Evolutionary conservation across 352 stramenopile genomes (phyloP).

Genomic region (Globisporangium nagaii): DNA sequence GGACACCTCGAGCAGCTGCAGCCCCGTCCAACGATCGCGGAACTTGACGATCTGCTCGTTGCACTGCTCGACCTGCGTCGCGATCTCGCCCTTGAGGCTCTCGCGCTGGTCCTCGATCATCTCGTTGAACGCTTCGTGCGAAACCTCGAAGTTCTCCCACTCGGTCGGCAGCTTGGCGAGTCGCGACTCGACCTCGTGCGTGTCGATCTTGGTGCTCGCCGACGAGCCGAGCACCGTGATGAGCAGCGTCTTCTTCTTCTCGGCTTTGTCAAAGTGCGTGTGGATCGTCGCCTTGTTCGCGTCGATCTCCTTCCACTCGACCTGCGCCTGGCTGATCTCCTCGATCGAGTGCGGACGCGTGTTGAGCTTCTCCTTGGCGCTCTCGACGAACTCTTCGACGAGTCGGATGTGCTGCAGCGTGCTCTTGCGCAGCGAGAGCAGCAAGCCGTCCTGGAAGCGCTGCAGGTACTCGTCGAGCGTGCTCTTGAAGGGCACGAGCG

Average conservation of each 20-base stretch:
- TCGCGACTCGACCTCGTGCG: constrained; percentile 66
- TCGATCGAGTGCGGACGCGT: constrained; percentile 88
- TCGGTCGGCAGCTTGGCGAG: constrained; percentile 72
- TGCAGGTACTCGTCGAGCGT: constrained; percentile 82
- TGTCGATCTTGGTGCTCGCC: constrained; percentile 48
- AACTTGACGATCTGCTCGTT: constrained; percentile 91
- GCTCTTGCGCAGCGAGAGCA: constrained; percentile 81
- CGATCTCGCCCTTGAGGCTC: constrained; percentile 86
- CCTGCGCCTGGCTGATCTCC: constrained; percentile 87
- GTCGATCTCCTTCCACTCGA: constrained; percentile 90
- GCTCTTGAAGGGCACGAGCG: constrained; percentile 85
- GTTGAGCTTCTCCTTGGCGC: constrained; percentile 86
- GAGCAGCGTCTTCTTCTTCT: constrained; percentile 85
- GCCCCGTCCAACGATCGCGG: constrained; percentile 76
- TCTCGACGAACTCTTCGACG: constrained; percentile 88
- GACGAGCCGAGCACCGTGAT: constrained; percentile 33
- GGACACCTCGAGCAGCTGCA: constrained; percentile 82
- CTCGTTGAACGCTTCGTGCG: constrained; percentile 92
- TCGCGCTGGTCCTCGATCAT: constrained; percentile 94
- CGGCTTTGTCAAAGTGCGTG: constrained; percentile 56
- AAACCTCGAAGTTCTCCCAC: constrained; percentile 94
- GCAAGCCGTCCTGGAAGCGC: constrained; percentile 81
- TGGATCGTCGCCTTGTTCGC: constrained; percentile 47
- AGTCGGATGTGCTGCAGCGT: constrained; percentile 69
- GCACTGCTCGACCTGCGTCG: constrained; percentile 84